phyloP scores from a whole-genome alignment of 208 protist genomes.

The Trypanosoma conorhini region DNA sequence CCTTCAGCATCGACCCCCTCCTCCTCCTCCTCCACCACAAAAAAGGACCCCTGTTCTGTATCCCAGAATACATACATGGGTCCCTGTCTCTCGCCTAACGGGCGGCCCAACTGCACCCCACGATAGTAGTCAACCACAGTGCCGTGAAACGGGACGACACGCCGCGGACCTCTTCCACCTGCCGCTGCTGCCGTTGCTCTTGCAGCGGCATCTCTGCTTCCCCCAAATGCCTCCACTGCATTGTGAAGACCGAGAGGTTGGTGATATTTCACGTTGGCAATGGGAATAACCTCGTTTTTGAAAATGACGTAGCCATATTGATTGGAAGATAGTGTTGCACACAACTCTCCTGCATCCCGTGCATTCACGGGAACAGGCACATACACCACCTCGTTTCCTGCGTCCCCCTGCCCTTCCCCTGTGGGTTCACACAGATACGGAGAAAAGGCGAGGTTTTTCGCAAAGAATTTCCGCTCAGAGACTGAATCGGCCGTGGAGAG shows the following conservation, averaged over 20 bases:
- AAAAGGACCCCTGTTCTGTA: constrained; percentile 10
- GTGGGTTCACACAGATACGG: constrained; percentile 23
- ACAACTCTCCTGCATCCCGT: constrained; percentile 15
- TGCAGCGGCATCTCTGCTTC: neutral
- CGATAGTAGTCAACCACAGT: constrained; percentile 69
- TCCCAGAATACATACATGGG: constrained; percentile 42
- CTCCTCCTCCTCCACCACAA: constrained; percentile 23
- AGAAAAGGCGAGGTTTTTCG: constrained; percentile 28
- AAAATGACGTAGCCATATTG: constrained; percentile 36
- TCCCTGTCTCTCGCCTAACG: constrained; percentile 38
- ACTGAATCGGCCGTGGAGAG: neutral
- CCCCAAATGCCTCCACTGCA: neutral
- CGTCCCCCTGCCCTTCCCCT: neutral
- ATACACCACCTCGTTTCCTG: constrained; percentile 24
- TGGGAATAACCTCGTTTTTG: constrained; percentile 39
- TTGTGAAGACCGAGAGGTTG: neutral
- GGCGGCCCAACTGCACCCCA: constrained; percentile 64
- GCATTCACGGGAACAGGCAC: constrained; percentile 24
- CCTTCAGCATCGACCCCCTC: constrained; percentile 11
- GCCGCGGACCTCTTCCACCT: neutral
- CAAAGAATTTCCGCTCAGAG: constrained; percentile 11
- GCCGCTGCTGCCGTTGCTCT: neutral
- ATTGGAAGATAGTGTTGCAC: constrained; percentile 15
- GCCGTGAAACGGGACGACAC: constrained; percentile 32
- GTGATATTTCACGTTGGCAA: constrained; percentile 20